Base-by-base conservation (phyloP, 2,329 filamentous ascomycete species). In the Paradendryphiella salina region DNA sequence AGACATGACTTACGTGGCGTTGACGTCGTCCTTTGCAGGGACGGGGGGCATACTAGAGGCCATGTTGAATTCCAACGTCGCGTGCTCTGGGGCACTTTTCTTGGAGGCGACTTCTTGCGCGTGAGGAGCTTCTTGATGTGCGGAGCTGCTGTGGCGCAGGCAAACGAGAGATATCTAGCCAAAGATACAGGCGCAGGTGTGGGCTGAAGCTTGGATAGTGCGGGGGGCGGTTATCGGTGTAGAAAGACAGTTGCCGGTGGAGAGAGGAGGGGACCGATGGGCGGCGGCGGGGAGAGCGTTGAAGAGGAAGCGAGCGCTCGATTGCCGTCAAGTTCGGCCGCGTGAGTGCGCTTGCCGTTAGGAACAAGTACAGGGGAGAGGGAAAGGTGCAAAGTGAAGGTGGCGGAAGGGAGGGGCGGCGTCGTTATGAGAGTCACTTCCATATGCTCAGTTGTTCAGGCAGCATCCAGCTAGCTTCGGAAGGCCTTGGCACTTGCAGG, bases 1-100 rank as follows among this genome's bases (percentile, higher is more conserved):
- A 14, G 14, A 35, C 23, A 31, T 23, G 34, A 79, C 82, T 76
- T 73, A 85, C 82, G 84, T 86, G 72, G 81, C 81, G 39, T 80
- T 77, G 29, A 86, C 74, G 69, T 83, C 81, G 69, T 83, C 81
- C 73, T 80, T 82, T 59, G 78, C 77, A 52, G 79, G 79, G 45
- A 80, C 73, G 49, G 72, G 72, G 7, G 72, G 72, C 73, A 75
- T 75, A 23, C 50, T 52, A 28, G 67, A 65, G 41, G 69, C 59
- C 70, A 71, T 71, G 46, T 36, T 57, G 55, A 57, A 52, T 39
- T 56, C 49, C 52, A 51, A 52, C 54, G 64, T 69, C 64, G 65
- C 64, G 64, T 69, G 66, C 68, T 65, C 63, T 55, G 57, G 58
- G 56, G 64, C 66, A 66, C 68, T 57, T 63, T 69, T 67, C 67